Percentiles rank a stretch among this genome's conserved stretches.
These are phyloP conservation scores for Ogataea sp. DNA, from an alignment of 805 yeast genomes.

Conservation along the genomic window DNA sequence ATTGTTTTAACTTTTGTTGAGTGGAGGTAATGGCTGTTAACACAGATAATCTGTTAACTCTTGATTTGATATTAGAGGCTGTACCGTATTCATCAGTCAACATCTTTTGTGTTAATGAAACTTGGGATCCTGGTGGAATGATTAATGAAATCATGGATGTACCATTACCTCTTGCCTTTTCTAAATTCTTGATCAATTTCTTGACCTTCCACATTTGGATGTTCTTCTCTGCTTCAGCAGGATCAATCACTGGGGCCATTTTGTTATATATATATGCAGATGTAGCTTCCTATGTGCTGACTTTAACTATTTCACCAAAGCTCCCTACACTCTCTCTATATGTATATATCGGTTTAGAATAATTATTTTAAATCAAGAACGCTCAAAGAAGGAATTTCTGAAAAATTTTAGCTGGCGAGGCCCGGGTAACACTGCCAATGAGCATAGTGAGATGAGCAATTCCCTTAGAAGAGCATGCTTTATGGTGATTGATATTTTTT, in stretches of 20 bases:
- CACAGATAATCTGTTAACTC: slow-evolving; percentile 94
- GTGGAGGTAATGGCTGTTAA: slow-evolving; percentile 96
- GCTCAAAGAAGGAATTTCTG: background rate
- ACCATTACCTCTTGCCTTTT: slow-evolving; percentile 95
- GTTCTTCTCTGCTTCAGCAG: slow-evolving; percentile 91
- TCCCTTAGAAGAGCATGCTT: too few species aligned
- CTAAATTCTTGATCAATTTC: slow-evolving; percentile 82
- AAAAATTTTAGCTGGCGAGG: background rate
- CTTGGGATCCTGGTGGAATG: slow-evolving; percentile 93
- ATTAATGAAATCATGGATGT: slow-evolving; percentile 97
- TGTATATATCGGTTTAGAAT: too few species aligned
- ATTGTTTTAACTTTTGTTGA: slow-evolving; percentile 90
- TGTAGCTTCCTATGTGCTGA: background rate
- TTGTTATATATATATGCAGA: slow-evolving; percentile 4
- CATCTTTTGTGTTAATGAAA: slow-evolving; percentile 80
- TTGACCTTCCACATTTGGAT: slow-evolving; percentile 99
- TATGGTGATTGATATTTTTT: too few species aligned
- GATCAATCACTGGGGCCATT: slow-evolving; percentile 33
- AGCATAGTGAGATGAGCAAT: too few species aligned
- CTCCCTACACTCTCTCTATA: too few species aligned
- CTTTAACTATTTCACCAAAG: background rate
- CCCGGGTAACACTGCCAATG: too few species aligned
- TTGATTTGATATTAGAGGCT: slow-evolving; percentile 94
- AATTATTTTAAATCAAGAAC: too few species aligned
- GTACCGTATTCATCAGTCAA: slow-evolving; percentile 98